Base-by-base conservation (phyloP, 306 rosid genomes). In the Lotus japonicus region DNA sequence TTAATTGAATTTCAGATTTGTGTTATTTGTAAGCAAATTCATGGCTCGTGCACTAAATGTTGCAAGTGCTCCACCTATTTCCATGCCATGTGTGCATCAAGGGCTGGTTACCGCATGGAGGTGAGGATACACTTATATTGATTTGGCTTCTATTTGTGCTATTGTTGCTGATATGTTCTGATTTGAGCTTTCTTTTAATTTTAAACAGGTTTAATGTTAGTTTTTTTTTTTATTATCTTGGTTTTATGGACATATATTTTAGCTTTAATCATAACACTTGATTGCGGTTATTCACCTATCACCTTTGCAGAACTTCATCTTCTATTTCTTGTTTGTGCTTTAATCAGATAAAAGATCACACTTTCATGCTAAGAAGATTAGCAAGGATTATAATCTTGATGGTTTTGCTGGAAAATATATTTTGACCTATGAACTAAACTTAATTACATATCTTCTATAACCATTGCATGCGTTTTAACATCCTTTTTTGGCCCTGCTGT, bases 61-160 rank as follows among this genome's bases (percentile, higher is more conserved):
- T 85, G 96, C 91, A 86, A 89, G 82, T 91, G 97, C 42, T 88
- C 96, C 41, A 91, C 97, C 66, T 91, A 85, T 87, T 91, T 76
- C 80, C 97, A 91, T 80, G 96, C 91, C 66, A 91, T 91, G 97
- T 91, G 97, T 80, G 97, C 97, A 56, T 91, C 96, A 74, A 80
- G 97, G 77, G 97, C 97, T 9, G 97, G 97, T 68, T 91, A 86
- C 78, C 86, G 96, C 41, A 88, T 91, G 96, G 96, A 91, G 92
- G 97, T 91, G 77, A 73, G 84, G 19, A 45, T 55, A 54, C 17
- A 38, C 51, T 67, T 15, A 1, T 11, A 54, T 36, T 63, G 17
- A 68, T 39, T 35, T 42, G 38, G 17, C 38, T 48, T 50, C 33
- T 35, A 52, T 52, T 73, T 73, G 64, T 42, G 17, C 52, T 28